Evolutionary conservation across 2,329 filamentous ascomycete genomes (phyloP), one percentile per base, ranked within the genome.

Genomic region (Parastagonospora avenae): DNA sequence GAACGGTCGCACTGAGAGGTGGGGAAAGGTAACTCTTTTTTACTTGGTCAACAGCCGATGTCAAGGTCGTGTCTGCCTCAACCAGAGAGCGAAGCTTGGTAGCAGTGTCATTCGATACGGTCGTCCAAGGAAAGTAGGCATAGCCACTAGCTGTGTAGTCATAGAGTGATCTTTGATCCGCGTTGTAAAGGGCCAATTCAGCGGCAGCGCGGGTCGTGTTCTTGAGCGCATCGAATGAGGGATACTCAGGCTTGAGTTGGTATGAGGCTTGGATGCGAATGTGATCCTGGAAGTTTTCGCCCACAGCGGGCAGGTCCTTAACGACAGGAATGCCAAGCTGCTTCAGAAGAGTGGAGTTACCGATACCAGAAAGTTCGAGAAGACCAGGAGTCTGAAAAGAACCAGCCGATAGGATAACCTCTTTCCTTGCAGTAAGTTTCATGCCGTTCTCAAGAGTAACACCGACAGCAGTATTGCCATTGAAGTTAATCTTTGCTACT

Each of bases 51-150:
- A 60, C 54, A 4, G 57, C 31, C 0, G 62, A 60, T 2, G 42
- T 58, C 41, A 59, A 30, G 11, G 24, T 54, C 6, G 27, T 30
- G 42, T 64, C 57, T 10, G 37, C 38, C 31, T 71, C 50, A 7
- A 77, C 77, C 0, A 77, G 63, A 2, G 57, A 40, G 1, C 71
- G 62, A 0, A 77, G 62, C 4, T 55, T 45, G 2, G 73, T 57
- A 2, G 59, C 57, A 3, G 65, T 69, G 10, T 69, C 66, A 24
- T 70, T 68, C 14, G 72, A 66, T 9, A 75, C 66, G 45, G 74
- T 70, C 1, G 62, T 50, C 77, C 77, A 81, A 24, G 73, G 76
- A 29, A 76, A 62, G 57, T 78, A 80, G 1, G 73, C 58, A 42
- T 77, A 78, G 1, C 67, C 74, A 28, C 66, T 73, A 8, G 65